phyloP scores from a whole-genome alignment of 2,329 filamentous ascomycete species.

The Cucurbitaria berberidis region DNA sequence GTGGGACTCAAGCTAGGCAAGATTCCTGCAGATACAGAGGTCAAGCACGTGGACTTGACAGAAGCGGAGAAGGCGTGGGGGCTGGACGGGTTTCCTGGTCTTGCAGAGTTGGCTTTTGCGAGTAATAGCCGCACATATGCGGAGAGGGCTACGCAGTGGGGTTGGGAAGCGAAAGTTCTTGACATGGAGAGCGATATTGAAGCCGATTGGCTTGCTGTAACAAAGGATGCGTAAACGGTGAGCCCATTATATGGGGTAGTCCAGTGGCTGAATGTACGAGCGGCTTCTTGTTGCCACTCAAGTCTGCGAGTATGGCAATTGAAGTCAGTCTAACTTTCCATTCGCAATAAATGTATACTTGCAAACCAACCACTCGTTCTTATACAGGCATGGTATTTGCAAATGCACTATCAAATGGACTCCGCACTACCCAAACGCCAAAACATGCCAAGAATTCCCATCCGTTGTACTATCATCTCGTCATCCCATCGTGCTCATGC shows the following conservation, averaged over 20 bases:
- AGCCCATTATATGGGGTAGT: neutral
- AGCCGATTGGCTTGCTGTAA: neutral
- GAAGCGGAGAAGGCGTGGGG: neutral
- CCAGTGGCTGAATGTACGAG: neutral
- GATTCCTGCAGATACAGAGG: neutral
- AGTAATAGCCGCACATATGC: neutral
- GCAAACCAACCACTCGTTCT: too few relatives aligned
- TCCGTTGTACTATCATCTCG: neutral
- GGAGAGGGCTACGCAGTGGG: neutral
- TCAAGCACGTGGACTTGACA: neutral
- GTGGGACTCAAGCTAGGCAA: neutral
- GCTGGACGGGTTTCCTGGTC: neutral
- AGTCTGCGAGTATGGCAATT: neutral
- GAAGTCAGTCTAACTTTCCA: too few relatives aligned
- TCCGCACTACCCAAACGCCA: neutral
- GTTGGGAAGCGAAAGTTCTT: neutral
- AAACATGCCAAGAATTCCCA: neutral
- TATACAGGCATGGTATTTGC: neutral
- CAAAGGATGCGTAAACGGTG: neutral
- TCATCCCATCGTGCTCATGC: neutral
- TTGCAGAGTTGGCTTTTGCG: neutral
- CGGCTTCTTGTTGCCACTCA: neutral
- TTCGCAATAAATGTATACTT: neutral
- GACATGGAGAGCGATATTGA: neutral
- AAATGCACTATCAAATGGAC: neutral